These are phyloP conservation scores for Aspergillus bombycis DNA, from an alignment of 2,329 filamentous ascomycete species.

Conservation along the genomic window DNA sequence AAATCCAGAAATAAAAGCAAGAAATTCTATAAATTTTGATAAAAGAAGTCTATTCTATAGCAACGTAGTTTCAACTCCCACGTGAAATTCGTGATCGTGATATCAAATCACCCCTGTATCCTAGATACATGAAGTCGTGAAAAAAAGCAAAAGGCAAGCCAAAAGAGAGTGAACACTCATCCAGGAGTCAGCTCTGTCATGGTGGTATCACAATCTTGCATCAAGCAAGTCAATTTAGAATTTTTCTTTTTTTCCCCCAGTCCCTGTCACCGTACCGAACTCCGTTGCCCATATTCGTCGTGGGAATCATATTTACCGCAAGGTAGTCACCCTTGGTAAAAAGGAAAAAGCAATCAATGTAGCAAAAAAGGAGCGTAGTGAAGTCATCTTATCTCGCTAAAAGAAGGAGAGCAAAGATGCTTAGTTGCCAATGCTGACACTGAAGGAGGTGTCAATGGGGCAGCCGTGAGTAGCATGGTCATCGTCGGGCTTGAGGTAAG, in stretches of 20 bases:
- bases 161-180: constrained; percentile 3
- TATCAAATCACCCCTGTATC: not conserved
- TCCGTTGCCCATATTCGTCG: not conserved
- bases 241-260: not conserved
- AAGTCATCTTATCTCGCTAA: not conserved
- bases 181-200: constrained; percentile 8
- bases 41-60: not conserved
- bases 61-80: not conserved
- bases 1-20: not conserved
- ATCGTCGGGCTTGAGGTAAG: constrained; percentile 45
- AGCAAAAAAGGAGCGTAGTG: not conserved
- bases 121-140: not conserved
- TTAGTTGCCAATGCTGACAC: constrained; percentile 27
- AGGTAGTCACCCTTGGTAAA: not conserved
- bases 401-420: not conserved
- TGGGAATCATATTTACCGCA: not conserved
- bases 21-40: not conserved
- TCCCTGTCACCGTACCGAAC: not conserved
- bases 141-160: not conserved
- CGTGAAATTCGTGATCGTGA: not conserved
- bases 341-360: not conserved
- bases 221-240: constrained; percentile 3
- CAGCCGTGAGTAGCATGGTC: constrained; percentile 47
- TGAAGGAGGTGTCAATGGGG: constrained; percentile 37
- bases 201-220: constrained; percentile 5